Evolutionary conservation across 148 eudicot genomes (phyloP), one percentile per base, ranked within the genome.

Genomic region (Rhododendron mucronatum): DNA sequence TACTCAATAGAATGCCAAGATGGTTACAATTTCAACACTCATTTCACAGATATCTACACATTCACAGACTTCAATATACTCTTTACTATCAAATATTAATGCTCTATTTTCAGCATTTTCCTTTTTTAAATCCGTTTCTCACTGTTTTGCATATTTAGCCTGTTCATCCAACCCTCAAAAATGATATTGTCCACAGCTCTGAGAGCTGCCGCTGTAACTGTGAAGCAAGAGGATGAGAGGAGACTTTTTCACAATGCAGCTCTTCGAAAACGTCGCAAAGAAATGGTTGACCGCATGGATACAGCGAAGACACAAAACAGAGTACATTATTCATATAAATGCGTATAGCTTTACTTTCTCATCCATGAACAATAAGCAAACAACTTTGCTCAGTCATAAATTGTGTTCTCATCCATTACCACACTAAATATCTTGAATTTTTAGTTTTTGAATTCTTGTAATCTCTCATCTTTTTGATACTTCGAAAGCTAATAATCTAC

Each of bases 201-300:
- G 87, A 94, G 98, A 93, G 96, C 96, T 73, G 98, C 98, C 0
- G 97, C 98, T 84, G 87, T 89, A 80, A 93, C 95, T 83, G 97
- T 95, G 85, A 95, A 90, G 91, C 91, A 89, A 20, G 97, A 95
- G 90, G 97, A 95, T 90, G 96, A 95, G 81, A 91, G 91, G 76
- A 89, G 97, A 86, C 93, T 95, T 69, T 95, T 95, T 86, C 94
- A 91, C 85, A 92, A 92, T 87, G 91, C 97, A 84, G 88, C 93
- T 78, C 92, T 92, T n/a, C 91, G 97, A 65, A 95, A 95, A 88
- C 95, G 95, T 37, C 89, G 97, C 21, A 95, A 91, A 91, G 97
- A 95, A 88, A 83, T 89, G 74, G 94, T 93, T 67, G 96, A 92
- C 88, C 89, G 83, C 80, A 87, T 85, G 79, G 92, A 92, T 85